These are phyloP conservation scores for Cucurbita moschata DNA, from an alignment of 306 rosid species.

Conservation along the genomic window DNA sequence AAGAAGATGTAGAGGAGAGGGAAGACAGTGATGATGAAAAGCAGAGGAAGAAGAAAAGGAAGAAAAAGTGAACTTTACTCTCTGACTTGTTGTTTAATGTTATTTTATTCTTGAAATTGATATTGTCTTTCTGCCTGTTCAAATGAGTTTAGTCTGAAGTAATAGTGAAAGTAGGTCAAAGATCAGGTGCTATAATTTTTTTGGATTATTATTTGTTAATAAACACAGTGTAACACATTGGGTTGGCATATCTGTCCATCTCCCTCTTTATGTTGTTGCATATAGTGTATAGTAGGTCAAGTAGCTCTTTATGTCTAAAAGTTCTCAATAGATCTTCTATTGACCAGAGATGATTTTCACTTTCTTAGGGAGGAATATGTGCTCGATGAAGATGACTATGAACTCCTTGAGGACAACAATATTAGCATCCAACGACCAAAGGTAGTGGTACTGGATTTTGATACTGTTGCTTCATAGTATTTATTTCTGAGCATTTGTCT, in stretches of 20 bases:
- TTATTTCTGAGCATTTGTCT: background rate
- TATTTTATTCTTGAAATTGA: background rate
- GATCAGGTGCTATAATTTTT: background rate
- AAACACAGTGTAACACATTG: background rate
- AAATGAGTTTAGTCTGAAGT: background rate
- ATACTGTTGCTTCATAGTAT: background rate
- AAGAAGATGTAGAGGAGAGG: slow-evolving; percentile 63
- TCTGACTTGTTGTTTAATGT: background rate
- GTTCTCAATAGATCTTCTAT: background rate
- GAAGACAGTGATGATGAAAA: slow-evolving; percentile 80
- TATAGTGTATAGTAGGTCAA: background rate
- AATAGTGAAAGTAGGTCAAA: background rate
- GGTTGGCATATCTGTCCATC: background rate
- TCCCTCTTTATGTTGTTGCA: background rate
- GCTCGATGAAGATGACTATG: slow-evolving; percentile 96
- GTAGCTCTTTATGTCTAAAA: background rate
- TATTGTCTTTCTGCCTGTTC: background rate
- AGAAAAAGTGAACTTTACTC: slow-evolving; percentile 49
- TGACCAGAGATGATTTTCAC: background rate
- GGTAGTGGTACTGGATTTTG: slow-evolving; percentile 50
- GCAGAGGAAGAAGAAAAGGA: slow-evolving; percentile 85
- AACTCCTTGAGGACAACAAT: slow-evolving; percentile 79
- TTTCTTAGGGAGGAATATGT: slow-evolving; percentile 70
- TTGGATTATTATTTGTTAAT: background rate
- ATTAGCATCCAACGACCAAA: slow-evolving; percentile 75